Evolutionary conservation across 768 basidiomycete species (phyloP).

Genomic region (Rickenella mellea): DNA sequence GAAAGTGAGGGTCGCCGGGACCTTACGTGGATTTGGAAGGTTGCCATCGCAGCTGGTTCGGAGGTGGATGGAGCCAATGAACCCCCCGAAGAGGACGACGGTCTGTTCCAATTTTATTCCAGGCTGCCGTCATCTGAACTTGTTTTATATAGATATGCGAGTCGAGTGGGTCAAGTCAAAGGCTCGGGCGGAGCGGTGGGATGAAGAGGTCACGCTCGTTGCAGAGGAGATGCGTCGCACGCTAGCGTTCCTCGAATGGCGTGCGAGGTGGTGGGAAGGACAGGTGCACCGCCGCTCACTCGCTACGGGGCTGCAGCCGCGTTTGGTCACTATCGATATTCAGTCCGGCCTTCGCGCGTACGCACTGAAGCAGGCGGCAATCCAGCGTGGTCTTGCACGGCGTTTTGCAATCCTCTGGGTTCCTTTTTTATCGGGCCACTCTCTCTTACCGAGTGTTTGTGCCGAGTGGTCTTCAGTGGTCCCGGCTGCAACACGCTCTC

Average conservation of each 20-base stretch:
- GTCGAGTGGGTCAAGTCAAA: constrained; percentile 10
- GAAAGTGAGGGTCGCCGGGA: not conserved
- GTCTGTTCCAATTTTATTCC: no score
- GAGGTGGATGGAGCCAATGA: no score
- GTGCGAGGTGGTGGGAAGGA: constrained; percentile 8
- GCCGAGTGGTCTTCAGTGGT: no score
- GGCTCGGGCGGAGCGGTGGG: constrained; percentile 8
- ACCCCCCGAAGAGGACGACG: no score
- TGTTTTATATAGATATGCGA: constrained; percentile 1
- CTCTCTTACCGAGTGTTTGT: no score
- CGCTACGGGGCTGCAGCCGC: not conserved
- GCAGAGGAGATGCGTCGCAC: constrained; percentile 13
- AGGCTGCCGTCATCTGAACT: no score
- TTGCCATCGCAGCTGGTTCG: not conserved
- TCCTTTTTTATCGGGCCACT: no score
- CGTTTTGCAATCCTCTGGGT: constrained; percentile 1
- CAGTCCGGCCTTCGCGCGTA: constrained; percentile 5
- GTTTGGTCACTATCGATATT: no score
- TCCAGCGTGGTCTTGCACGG: not conserved
- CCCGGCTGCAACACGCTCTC: no score
- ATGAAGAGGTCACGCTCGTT: constrained; percentile 9
- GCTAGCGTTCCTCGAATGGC: constrained; percentile 6
- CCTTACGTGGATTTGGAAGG: constrained; percentile 1
- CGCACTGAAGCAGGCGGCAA: constrained; percentile 4
- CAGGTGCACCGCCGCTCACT: not conserved